Evolutionary conservation across 2,329 filamentous ascomycete genomes (phyloP).

Genomic region (Myriosclerotinia duriaeana): DNA sequence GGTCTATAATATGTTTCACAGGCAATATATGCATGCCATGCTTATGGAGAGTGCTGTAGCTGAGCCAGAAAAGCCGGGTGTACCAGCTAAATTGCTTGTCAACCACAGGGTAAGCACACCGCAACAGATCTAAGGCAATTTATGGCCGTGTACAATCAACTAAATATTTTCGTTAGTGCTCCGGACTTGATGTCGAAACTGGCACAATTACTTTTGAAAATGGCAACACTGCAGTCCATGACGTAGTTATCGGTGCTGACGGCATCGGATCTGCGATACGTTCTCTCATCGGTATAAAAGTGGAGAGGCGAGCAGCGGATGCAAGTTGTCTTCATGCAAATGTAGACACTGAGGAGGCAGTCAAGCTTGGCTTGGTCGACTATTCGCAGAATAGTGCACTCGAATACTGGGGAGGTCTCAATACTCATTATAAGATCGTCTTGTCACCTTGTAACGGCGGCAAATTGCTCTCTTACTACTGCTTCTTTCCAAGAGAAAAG

Average conservation of each 20-base stretch:
- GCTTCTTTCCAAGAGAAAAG: slow-evolving; percentile 61
- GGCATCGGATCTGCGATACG: slow-evolving; percentile 63
- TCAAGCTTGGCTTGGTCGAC: slow-evolving; percentile 59
- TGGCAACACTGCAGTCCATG: slow-evolving; percentile 37
- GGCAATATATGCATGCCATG: slow-evolving; percentile 66
- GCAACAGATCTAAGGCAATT: slow-evolving; percentile 33
- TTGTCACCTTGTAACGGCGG: slow-evolving; percentile 67
- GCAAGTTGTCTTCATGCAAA: slow-evolving; percentile 65
- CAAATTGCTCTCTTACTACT: slow-evolving; percentile 66
- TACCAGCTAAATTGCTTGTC: slow-evolving; percentile 53
- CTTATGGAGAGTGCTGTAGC: slow-evolving; percentile 57
- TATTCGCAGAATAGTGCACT: slow-evolving; percentile 61
- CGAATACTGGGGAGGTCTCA: slow-evolving; percentile 70
- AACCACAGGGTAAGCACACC: slow-evolving; percentile 51
- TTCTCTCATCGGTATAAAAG: slow-evolving; percentile 56
- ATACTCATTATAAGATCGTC: slow-evolving; percentile 67
- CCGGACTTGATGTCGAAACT: slow-evolving; percentile 49
- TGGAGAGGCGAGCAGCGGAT: slow-evolving; percentile 58
- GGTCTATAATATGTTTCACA: slow-evolving; percentile 67
- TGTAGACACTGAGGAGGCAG: slow-evolving; percentile 60
- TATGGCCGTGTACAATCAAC: not conserved
- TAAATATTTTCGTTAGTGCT: not conserved
- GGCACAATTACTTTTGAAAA: slow-evolving; percentile 46
- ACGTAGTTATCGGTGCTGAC: slow-evolving; percentile 44
- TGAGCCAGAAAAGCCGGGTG: slow-evolving; percentile 53